phyloP scores from a whole-genome alignment of 495 filamentous ascomycete species.

The Endocarpon pusillum region DNA sequence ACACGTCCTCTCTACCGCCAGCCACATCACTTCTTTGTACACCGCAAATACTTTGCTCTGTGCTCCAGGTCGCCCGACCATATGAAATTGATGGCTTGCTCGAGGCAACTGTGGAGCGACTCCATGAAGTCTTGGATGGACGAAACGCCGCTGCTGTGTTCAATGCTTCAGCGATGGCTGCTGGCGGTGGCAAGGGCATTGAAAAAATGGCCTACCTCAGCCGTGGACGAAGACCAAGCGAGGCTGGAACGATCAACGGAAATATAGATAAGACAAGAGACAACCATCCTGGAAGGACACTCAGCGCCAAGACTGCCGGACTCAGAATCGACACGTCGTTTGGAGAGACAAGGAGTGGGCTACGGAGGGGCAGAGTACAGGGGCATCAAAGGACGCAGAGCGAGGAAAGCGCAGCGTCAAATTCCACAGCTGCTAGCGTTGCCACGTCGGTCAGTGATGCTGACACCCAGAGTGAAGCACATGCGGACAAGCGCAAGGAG shows the following conservation, averaged over 20 bases:
- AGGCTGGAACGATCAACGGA: neutral
- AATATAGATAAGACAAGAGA: neutral
- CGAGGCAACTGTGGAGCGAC: conserved; percentile 77
- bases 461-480: conserved; percentile 24
- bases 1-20: conserved; percentile 72
- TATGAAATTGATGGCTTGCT: conserved; percentile 86
- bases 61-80: conserved; percentile 83
- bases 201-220: too few species aligned
- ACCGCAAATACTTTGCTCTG: conserved; percentile 85
- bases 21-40: conserved; percentile 66
- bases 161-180: conserved; percentile 96
- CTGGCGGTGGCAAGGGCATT: conserved; percentile 65
- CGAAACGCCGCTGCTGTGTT: conserved; percentile 93
- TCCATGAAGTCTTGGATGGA: conserved; percentile 79
- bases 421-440: neutral
- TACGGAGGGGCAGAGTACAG: conserved; percentile 29
- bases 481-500: conserved; percentile 25
- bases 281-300: too few species aligned
- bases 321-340: conserved; percentile 15
- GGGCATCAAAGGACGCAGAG: conserved; percentile 11
- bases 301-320: conserved; percentile 1
- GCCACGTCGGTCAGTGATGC: conserved; percentile 2
- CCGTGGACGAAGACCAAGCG: too few species aligned
- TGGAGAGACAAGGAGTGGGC: conserved; percentile 23
- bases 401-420: conserved; percentile 16